Evolutionary conservation across 1,139 yeast genomes (phyloP), one percentile per base, ranked within the genome.

Genomic region (Citeromyces siamensis): DNA sequence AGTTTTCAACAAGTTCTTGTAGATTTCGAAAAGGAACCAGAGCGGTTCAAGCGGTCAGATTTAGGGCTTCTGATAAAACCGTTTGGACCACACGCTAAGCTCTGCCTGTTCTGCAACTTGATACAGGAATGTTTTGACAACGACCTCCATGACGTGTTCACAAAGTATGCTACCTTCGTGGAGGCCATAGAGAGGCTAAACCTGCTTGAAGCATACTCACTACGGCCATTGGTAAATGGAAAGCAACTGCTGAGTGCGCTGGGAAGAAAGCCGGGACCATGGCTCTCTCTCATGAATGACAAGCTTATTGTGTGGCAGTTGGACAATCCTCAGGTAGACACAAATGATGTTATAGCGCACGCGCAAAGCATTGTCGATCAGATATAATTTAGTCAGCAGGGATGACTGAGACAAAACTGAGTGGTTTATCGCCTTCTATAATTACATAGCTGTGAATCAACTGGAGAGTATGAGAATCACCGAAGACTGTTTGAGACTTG

Each of bases 241-340:
- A 83, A 77, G 45, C 68, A 71, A 22, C 55, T 85, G 35, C 60
- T 69, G 36, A 59, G 64, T 35, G 58, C 63, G 12, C 57, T 80
- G 17, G 58, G 64, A 12, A 62, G 60, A 40, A 80, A 78, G 50
- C 85, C 90, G 0, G 97, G 97, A 0, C 86, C 88, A 4, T 85
- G 95, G 95, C 64, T 85, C 66, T 64, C 73, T 6, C 56, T 58
- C 20, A 58, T 76, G 8, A 68, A 72, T 40, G 72, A 71, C 10
- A 57, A 65, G 33, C 66, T 83, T 6, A 53, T 84, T 33, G 56
- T 64, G 10, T 80, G 88, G 83, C 95, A 86, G 55, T 60, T 85
- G 41, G 86, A 80, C 43, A 56, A 83, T 46, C 94, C 94, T 0
- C 49, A 48, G 0, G 66, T 14, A 5, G 23, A 8, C 10, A n/a